Evolutionary conservation across 2,329 filamentous ascomycete genomes (phyloP), one percentile per base, ranked within the genome.

Genomic region (Colletotrichum karsti): DNA sequence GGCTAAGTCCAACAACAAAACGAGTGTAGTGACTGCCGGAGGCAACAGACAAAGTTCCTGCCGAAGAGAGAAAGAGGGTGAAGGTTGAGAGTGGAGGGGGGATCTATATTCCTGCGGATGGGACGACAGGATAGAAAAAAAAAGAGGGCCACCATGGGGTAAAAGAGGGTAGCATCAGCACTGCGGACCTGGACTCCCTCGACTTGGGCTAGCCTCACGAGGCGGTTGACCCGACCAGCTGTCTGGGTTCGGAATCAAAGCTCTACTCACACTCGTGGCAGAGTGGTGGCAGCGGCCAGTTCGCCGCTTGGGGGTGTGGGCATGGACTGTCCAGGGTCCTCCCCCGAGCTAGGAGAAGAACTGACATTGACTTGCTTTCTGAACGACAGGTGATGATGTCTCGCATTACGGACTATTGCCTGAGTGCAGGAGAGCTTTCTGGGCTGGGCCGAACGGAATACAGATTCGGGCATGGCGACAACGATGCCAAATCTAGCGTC

Each of bases 21-120:
- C 66, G 66, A 69, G 56, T 61, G 69, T 70, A 55, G 33, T 68
- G 56, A 69, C 50, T 69, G 65, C 60, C 69, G 61, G 60, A 65
- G 66, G 39, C 48, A 69, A 70, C 66, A 68, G 55, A 61, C 12
- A 26, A 56, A 37, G 15, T 69, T 57, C 69, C 66, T 70, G 44
- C 37, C 56, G 56, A 62, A 44, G 39, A 24, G 39, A 51, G 20
- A 50, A 66, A 59, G 24, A 54, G 37, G 26, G 30, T 33, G 60
- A 67, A 59, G 37, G 39, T 53, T 59, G 53, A 58, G 60, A 67
- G 64, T 64, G 53, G 64, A 67, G 30, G 60, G 18, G 37, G 53
- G 39, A 64, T 64, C 64, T 67, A 64, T 67, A 67, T 67, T 57
- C 60, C 35, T 58, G 30, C 39, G 53, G 53, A 41, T 50, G 41